Evolutionary conservation across 1,139 yeast species (phyloP).

Genomic region (Yamadazyma triangularis): DNA sequence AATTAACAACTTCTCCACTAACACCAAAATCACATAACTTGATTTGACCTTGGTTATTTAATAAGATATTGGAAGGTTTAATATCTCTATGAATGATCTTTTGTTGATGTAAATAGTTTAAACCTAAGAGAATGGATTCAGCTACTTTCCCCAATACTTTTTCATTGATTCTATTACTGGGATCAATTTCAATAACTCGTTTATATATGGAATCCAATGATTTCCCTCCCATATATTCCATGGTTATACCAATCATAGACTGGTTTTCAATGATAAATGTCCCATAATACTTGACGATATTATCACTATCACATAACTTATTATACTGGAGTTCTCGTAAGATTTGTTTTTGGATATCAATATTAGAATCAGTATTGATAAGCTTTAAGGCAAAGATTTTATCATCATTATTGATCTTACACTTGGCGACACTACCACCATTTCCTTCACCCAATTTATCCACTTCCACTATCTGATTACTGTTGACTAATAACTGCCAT

Average conservation of each 20-base stretch:
- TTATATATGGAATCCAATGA: constrained; percentile 90
- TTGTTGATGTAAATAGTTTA: constrained; percentile 82
- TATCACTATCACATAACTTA: constrained; percentile 73
- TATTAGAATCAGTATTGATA: constrained; percentile 73
- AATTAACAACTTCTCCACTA: constrained; percentile 92
- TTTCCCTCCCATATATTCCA: constrained; percentile 96
- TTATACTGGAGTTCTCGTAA: constrained; percentile 87
- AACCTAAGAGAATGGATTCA: constrained; percentile 75
- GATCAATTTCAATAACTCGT: constrained; percentile 46
- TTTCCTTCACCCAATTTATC: constrained; percentile 87
- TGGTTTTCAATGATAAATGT: constrained; percentile 75
- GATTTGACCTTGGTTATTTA: constrained; percentile 73
- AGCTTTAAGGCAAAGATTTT: constrained; percentile 79
- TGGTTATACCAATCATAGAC: constrained; percentile 80
- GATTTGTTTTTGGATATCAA: constrained; percentile 79
- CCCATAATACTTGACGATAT: constrained; percentile 88
- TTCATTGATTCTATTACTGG: constrained; percentile 88
- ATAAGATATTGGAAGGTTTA: constrained; percentile 85
- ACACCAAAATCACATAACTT: constrained; percentile 98
- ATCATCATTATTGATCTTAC: constrained; percentile 40
- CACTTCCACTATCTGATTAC: constrained; percentile 31
- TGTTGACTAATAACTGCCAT: constrained; percentile 65
- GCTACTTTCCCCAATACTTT: constrained; percentile 89
- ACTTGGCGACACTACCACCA: constrained; percentile 86
- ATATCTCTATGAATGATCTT: constrained; percentile 89